phyloP scores from a whole-genome alignment of 2,329 filamentous ascomycete genomes.

The Aspergillus pseudoviridinutans region DNA sequence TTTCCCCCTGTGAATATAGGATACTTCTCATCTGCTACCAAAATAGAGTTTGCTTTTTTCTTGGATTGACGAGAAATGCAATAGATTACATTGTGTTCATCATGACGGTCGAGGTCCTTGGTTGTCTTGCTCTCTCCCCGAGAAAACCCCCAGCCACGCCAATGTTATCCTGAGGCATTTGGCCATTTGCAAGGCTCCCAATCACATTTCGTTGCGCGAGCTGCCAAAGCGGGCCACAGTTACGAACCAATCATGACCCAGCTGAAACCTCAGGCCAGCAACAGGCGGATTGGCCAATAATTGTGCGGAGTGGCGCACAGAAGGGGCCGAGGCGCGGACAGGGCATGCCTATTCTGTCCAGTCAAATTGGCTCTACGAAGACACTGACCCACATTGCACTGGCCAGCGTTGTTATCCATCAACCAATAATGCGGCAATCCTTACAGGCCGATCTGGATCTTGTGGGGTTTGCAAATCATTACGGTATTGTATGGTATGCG shows the following conservation, averaged over 20 bases:
- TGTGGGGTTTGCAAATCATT: conserved; percentile 5
- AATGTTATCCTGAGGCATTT: not conserved
- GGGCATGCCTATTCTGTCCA: conserved; percentile 6
- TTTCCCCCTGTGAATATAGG: conserved; percentile 15
- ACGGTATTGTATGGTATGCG: conserved; percentile 15
- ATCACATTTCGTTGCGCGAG: not conserved
- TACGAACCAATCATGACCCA: conserved; percentile 10
- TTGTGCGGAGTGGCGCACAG: conserved; percentile 1
- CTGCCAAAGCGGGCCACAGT: conserved; percentile 4
- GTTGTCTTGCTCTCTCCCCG: not conserved
- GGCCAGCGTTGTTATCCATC: conserved; percentile 6
- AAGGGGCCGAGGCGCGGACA: conserved; percentile 18
- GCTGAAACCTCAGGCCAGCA: conserved; percentile 2
- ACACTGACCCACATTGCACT: conserved; percentile 4
- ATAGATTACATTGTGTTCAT: not conserved
- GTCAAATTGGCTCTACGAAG: not conserved
- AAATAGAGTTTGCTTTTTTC: conserved; percentile 15
- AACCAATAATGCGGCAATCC: conserved; percentile 19
- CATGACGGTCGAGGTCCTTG: not conserved
- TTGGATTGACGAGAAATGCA: not conserved
- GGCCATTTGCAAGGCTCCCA: not conserved
- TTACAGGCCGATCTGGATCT: conserved; percentile 17
- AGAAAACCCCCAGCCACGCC: not conserved
- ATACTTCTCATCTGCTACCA: conserved; percentile 6
- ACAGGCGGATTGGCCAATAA: conserved; percentile 11